These are phyloP conservation scores for Coix lacrymajobi DNA, from an alignment of 176 grass and related monocot genomes.

Conservation along the genomic window DNA sequence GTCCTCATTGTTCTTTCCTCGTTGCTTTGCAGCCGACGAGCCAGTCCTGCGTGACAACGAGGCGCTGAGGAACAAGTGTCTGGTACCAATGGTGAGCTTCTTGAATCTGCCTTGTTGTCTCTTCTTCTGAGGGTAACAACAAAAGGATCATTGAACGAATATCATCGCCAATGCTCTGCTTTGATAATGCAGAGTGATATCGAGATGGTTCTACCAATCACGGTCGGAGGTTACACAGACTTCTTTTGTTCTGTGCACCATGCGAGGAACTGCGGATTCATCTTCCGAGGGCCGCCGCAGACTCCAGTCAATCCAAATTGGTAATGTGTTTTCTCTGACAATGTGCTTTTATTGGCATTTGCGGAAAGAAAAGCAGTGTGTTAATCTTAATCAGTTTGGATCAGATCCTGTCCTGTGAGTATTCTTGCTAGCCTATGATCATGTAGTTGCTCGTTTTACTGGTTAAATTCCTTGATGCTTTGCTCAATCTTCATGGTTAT, in stretches of 20 bases:
- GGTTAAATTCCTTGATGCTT: background rate
- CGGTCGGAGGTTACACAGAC: constrained; percentile 86
- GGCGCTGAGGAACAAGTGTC: constrained; percentile 63
- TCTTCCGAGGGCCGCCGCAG: constrained; percentile 78
- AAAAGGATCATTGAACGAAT: background rate
- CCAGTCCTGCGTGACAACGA: constrained; percentile 74
- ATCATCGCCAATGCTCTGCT: constrained; percentile 2
- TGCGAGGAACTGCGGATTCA: constrained; percentile 84
- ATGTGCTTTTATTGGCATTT: background rate
- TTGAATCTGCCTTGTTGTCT: background rate
- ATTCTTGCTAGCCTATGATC: background rate
- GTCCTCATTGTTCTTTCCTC: background rate
- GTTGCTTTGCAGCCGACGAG: constrained; percentile 58
- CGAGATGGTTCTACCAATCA: constrained; percentile 83
- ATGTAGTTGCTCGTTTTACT: background rate
- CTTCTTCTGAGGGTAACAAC: background rate
- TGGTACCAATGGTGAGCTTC: constrained; percentile 70
- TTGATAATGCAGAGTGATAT: constrained; percentile 49
- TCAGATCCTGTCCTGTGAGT: background rate
- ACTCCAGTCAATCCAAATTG: constrained; percentile 84
- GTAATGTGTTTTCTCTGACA: constrained; percentile 37
- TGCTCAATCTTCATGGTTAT: background rate
- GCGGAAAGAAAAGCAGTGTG: background rate
- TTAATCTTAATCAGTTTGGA: background rate
- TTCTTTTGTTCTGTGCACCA: constrained; percentile 95